A percentile compares a stretch with the other conserved stretches of the same genome.
These are phyloP conservation scores for Penicillium sp. DNA, from an alignment of 2,329 filamentous ascomycete species.

Conservation along the genomic window DNA sequence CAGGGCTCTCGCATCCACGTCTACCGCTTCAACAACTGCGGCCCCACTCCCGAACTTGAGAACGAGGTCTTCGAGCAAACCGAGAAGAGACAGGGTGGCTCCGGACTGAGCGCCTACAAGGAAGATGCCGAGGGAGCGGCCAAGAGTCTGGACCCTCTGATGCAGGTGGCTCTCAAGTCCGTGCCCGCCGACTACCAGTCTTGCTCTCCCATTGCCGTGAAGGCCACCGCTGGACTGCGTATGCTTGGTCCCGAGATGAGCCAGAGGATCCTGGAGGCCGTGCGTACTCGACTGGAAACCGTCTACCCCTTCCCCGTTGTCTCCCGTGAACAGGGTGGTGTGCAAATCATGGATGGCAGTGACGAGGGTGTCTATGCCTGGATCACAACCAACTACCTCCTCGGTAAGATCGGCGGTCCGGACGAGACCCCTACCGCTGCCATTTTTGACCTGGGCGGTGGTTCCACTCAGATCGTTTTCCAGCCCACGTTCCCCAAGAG, in stretches of 20 bases:
- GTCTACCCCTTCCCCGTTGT: constrained; percentile 92
- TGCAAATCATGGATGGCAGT: constrained; percentile 93
- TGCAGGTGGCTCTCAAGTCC: constrained; percentile 72
- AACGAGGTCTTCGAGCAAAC: constrained; percentile 90
- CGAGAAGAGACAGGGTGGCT: constrained; percentile 69
- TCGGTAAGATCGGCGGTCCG: constrained; percentile 90
- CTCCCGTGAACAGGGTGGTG: constrained; percentile 70
- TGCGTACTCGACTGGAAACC: constrained; percentile 73
- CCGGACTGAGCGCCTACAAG: constrained; percentile 74
- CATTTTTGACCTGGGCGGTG: constrained; percentile 90
- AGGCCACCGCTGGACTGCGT: constrained; percentile 88
- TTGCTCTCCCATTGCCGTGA: constrained; percentile 95
- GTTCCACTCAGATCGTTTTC: constrained; percentile 97
- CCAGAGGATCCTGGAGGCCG: constrained; percentile 73
- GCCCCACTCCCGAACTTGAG: constrained; percentile 86
- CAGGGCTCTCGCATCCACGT: constrained; percentile 97
- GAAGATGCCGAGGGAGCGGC: constrained; percentile 80
- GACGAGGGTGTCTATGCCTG: constrained; percentile 97
- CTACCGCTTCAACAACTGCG: constrained; percentile 99
- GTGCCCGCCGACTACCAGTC: constrained; percentile 81
- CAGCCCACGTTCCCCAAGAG: constrained; percentile 80
- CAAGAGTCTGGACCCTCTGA: constrained; percentile 74
- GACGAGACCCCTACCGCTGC: constrained; percentile 86
- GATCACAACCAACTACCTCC: constrained; percentile 97
- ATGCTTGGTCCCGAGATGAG: constrained; percentile 74